A percentile compares a stretch with the other conserved stretches of the same genome.
These are phyloP conservation scores for Paramecium pentaurelia DNA, from an alignment of 73 alveolate genomes.

Conservation along the genomic window DNA sequence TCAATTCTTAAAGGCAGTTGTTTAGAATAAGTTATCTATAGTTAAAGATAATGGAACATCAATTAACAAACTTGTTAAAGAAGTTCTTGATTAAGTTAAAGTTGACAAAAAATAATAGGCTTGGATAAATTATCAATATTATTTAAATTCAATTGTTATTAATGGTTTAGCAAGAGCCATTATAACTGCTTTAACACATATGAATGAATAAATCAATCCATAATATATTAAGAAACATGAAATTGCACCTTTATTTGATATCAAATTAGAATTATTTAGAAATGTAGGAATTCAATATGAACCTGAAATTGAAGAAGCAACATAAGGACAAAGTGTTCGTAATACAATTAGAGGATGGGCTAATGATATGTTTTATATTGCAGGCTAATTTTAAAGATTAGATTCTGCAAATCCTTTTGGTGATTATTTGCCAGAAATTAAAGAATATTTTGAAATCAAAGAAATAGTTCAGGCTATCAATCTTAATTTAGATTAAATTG, in stretches of 20 bases:
- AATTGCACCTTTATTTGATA: slow-evolving; percentile 82
- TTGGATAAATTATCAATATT: slow-evolving; percentile 83
- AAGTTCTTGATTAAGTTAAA: slow-evolving; percentile 83
- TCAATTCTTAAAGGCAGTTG: slow-evolving; percentile 80
- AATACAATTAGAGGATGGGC: slow-evolving; percentile 91
- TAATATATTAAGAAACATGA: slow-evolving; percentile 71
- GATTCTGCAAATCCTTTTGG: slow-evolving; percentile 87
- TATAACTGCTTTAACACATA: slow-evolving; percentile 64
- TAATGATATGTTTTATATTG: slow-evolving; percentile 87
- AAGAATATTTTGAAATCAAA: slow-evolving; percentile 87
- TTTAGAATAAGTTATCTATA: slow-evolving; percentile 68
- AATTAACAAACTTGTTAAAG: slow-evolving; percentile 82
- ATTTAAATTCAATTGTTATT: slow-evolving; percentile 78
- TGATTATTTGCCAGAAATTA: slow-evolving; percentile 95
- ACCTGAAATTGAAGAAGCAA: slow-evolving; percentile 82
- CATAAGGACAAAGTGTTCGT: slow-evolving; percentile 85
- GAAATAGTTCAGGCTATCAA: slow-evolving; percentile 67
- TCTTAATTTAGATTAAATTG: slow-evolving; percentile 71
- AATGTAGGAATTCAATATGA: slow-evolving; percentile 68
- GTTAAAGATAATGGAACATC: slow-evolving; percentile 82
- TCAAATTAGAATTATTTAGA: slow-evolving; percentile 75
- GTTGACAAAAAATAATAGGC: slow-evolving; percentile 77
- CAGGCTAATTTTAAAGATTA: slow-evolving; percentile 88
- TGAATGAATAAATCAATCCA: slow-evolving; percentile 75
- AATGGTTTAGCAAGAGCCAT: slow-evolving; percentile 84